Conservation (phyloP, 441 rosid genomes). For the Erysimum cheiri region DNA sequence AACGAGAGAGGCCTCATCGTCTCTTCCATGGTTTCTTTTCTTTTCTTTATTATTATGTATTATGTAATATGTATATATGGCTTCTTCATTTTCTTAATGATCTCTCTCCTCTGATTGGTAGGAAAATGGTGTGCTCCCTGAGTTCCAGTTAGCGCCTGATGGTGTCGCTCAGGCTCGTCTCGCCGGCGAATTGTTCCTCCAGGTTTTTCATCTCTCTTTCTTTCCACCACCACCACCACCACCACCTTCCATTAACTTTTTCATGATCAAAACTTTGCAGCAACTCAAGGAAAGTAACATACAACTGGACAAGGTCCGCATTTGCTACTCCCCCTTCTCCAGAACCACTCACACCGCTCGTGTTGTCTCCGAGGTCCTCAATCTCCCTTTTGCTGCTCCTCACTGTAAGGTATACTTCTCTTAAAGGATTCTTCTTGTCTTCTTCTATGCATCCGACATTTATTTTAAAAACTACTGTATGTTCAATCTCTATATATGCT, state of each 20-base stretch:
- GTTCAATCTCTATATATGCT: too few species aligned
- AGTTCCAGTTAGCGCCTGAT: conserved; percentile 71
- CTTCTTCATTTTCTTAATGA: neutral
- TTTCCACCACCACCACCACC: neutral
- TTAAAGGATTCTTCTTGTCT: neutral
- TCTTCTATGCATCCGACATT: neutral
- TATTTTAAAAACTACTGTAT: too few species aligned
- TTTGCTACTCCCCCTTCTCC: conserved; percentile 91
- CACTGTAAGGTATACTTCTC: conserved; percentile 62
- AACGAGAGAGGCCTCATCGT: conserved; percentile 87
- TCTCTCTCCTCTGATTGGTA: conserved; percentile 19
- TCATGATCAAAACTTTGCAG: conserved; percentile 46
- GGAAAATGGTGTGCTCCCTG: conserved; percentile 78
- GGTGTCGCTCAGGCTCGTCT: conserved; percentile 74
- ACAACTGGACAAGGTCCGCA: conserved; percentile 64
- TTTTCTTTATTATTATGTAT: neutral
- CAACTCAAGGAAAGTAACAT: conserved; percentile 64
- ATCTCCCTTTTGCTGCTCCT: conserved; percentile 73
- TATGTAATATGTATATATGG: neutral
- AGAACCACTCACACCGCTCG: conserved; percentile 86
- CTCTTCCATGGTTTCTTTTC: conserved; percentile 64
- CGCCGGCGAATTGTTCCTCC: conserved; percentile 73
- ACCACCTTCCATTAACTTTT: neutral
- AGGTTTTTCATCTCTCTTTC: conserved; percentile 47
- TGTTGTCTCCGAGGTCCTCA: conserved; percentile 71